Percentiles rank a stretch among this genome's conserved stretches.
Evolutionary conservation across 2,329 filamentous ascomycete genomes (phyloP).

Genomic region (Macrophomina phaseolina): DNA sequence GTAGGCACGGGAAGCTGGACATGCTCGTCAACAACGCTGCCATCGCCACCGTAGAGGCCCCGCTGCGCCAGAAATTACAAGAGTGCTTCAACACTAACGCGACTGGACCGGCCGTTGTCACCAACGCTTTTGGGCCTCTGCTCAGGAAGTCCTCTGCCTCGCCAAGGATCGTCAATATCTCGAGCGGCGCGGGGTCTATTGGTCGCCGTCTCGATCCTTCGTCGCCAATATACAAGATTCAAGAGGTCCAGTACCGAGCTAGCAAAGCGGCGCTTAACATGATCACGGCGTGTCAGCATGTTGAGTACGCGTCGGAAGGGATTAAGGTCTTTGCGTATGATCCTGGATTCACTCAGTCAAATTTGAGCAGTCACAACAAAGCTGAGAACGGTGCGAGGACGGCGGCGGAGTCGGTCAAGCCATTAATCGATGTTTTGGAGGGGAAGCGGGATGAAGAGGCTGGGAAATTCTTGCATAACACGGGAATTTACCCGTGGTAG

Average conservation of each 20-base stretch:
- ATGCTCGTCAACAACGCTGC: constrained; percentile 54
- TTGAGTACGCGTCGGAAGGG: constrained; percentile 34
- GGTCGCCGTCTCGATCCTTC: constrained; percentile 35
- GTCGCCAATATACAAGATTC: constrained; percentile 37
- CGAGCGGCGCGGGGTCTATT: constrained; percentile 44
- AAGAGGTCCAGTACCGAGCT: constrained; percentile 40
- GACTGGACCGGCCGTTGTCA: constrained; percentile 37
- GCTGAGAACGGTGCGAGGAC: constrained; percentile 44
- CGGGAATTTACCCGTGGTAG: constrained; percentile 41
- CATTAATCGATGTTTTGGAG: constrained; percentile 45
- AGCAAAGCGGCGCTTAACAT: constrained; percentile 50
- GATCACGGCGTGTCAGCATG: constrained; percentile 40
- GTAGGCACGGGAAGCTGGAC: constrained; percentile 43
- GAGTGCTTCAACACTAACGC: constrained; percentile 38
- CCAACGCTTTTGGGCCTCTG: constrained; percentile 33
- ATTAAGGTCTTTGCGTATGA: constrained; percentile 48
- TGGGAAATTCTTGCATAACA: constrained; percentile 41
- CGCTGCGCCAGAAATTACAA: constrained; percentile 3
- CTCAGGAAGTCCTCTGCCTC: constrained; percentile 23
- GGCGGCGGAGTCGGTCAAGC: constrained; percentile 39
- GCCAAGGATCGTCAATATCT: constrained; percentile 45
- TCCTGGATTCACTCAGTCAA: constrained; percentile 46
- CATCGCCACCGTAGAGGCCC: constrained; percentile 49
- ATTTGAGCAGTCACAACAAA: constrained; percentile 41
- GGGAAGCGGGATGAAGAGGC: constrained; percentile 43